Conservation (phyloP, 257 asterid species). For the Anisodus acutangulus region DNA sequence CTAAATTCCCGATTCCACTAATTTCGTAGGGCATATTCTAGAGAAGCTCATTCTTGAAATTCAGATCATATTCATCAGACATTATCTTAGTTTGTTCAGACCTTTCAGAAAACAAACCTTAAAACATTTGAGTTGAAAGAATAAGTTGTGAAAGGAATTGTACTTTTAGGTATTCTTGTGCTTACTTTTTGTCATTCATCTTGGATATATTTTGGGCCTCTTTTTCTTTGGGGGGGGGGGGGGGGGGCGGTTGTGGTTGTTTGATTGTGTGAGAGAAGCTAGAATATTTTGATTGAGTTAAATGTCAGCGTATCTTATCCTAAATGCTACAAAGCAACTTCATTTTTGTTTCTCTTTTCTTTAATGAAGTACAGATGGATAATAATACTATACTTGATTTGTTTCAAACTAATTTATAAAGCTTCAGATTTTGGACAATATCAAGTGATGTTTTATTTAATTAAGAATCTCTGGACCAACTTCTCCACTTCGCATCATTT, state of each 20-base stretch:
- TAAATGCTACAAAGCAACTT: neutral
- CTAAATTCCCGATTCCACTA: slow-evolving; percentile 13
- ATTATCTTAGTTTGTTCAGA: slow-evolving; percentile 18
- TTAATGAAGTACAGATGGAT: slow-evolving; percentile 9
- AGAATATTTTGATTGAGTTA: slow-evolving; percentile 1
- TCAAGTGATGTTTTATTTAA: neutral
- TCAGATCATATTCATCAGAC: slow-evolving; percentile 11
- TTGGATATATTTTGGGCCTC: neutral
- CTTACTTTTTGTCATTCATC: neutral
- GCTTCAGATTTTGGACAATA: neutral
- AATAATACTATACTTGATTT: neutral
- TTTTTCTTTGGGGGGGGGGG: too few relatives aligned
- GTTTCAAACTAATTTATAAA: slow-evolving; percentile 2
- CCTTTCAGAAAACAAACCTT: neutral
- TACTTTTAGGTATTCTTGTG: neutral
- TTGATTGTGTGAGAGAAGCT: neutral
- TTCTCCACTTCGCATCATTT: neutral
- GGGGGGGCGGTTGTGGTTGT: too few relatives aligned
- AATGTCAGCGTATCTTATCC: slow-evolving; percentile 1
- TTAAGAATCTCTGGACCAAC: neutral
- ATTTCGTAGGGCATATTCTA: neutral
- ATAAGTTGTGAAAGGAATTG: neutral
- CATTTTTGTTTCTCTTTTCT: neutral
- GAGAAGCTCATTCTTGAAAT: slow-evolving; percentile 24
- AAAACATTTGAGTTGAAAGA: neutral